Evolutionary conservation across 257 asterid genomes (phyloP), one percentile per base, ranked within the genome.

Genomic region (Nemophila menziesii): DNA sequence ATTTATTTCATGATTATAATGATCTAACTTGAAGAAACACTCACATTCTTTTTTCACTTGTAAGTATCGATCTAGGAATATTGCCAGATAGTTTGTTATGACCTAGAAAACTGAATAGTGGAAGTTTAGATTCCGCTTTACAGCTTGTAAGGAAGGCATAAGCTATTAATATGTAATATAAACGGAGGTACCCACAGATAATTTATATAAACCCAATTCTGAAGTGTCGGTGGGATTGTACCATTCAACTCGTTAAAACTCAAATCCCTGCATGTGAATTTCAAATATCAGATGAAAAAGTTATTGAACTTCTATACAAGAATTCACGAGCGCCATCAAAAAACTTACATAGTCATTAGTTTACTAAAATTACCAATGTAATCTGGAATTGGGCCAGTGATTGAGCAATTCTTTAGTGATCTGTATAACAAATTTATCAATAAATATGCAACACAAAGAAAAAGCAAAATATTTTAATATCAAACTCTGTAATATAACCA

Each of bases 221-320:
- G 56, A 19, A 82, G 44, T 16, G 23, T 41, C 50, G 4, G 20
- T n/a, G n/a, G n/a, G 52, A 89, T 74, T 44, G 23, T 52, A 39
- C 85, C 86, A 55, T 41, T 70, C 74, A 89, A 50, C 70, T 40
- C 64, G 74, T 89, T 89, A 74, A 69, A 78, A 63, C 86, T 84
- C 57, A 89, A 78, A 56, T 89, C 97, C 22, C 97, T 89, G 84
- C 62, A 64, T n/a, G 60, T 39, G 26, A 49, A 48, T 6, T 17
- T 44, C 37, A n/a, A n/a, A n/a, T n/a, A n/a, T n/a, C n/a, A n/a
- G n/a, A n/a, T n/a, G n/a, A n/a, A n/a, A n/a, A n/a, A n/a, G n/a
- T n/a, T n/a, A n/a, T n/a, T n/a, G n/a, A n/a, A n/a, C n/a, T n/a
- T n/a, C n/a, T n/a, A n/a, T n/a, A n/a, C n/a, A n/a, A n/a, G n/a